phyloP scores from a whole-genome alignment of 2,329 filamentous ascomycete genomes.

The Parastagonospora avenae region DNA sequence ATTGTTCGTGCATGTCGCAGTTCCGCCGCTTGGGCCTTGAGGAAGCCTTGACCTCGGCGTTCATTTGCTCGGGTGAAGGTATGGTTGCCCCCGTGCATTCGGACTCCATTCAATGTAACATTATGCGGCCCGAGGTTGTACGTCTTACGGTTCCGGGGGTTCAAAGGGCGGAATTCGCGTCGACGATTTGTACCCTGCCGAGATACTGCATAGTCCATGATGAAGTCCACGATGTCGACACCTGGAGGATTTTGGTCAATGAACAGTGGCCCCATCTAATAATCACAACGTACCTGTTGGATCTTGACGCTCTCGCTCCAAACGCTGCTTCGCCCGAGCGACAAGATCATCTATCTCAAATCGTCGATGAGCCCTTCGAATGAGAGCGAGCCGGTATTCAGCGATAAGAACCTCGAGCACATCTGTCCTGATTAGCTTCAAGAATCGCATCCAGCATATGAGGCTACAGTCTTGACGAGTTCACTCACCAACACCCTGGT shows the following conservation, averaged over 20 bases:
- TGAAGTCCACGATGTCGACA: conserved; percentile 33
- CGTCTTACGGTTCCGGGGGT: background rate
- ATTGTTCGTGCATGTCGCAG: conserved; percentile 10
- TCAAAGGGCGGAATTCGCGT: background rate
- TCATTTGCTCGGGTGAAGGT: background rate
- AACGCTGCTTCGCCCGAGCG: conserved; percentile 12
- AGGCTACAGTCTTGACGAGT: background rate
- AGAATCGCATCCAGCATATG: background rate
- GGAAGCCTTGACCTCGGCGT: background rate
- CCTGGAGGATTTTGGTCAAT: conserved; percentile 4
- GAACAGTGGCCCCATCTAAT: background rate
- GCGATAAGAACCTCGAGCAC: conserved; percentile 32
- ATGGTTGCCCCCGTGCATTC: background rate
- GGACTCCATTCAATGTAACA: background rate
- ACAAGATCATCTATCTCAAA: conserved; percentile 21
- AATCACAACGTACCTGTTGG: conserved; percentile 11
- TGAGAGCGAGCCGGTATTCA: conserved; percentile 23
- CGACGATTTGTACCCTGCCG: background rate
- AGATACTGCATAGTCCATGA: conserved; percentile 25
- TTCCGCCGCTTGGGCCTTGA: conserved; percentile 7
- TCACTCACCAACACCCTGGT: conserved; percentile 29
- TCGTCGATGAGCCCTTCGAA: conserved; percentile 23
- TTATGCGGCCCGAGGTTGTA: background rate
- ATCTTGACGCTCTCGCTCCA: conserved; percentile 23
- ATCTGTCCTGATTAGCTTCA: conserved; percentile 10